Evolutionary conservation across 2,329 filamentous ascomycete genomes (phyloP), one percentile per base, ranked within the genome.

Genomic region (Arthroderma sp.): DNA sequence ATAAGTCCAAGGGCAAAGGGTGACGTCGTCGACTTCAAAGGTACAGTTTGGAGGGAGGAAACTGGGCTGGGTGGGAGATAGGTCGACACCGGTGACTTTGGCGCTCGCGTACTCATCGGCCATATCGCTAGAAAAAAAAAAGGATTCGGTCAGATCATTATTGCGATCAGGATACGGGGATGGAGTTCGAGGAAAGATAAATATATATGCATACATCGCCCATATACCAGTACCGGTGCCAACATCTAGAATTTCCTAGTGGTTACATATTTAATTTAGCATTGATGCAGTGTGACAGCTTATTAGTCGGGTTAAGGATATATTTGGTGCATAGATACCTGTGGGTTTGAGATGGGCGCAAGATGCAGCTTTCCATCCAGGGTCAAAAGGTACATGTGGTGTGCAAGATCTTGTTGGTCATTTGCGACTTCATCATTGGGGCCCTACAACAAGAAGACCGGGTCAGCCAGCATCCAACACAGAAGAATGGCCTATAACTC

Each of bases 61-160:
- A 57, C 66, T 64, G 2, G 76, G 76, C 61, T 79, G 77, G 52
- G 78, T 78, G 38, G 76, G 75, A 0, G 73, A 75, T 49, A 78
- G 71, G 62, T 78, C 76, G 21, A 71, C 74, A 39, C 76, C 77
- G 2, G 71, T 71, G 39, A 80, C 71, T 25, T 67, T 63, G 13
- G 75, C 72, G 23, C 65, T 65, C 5, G 72, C 71, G 58, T 71
- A 64, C 43, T 69, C 41, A 62, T 74, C 61, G 54, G 66, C 68
- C 49, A 70, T 63, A 39, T 66, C 65, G n/a, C 63, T 68, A 8
- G 28, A n/a, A 21, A 15, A 28, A n/a, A 13, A n/a, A n/a, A n/a
- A n/a, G n/a, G n/a, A n/a, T n/a, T n/a, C n/a, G 13, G 44, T 51
- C 44, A 51, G 44, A 13, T 8, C n/a, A 25, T 2, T 19, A n/a